phyloP scores from a whole-genome alignment of 495 filamentous ascomycete genomes.

The Talaromyces nanjingensis region DNA sequence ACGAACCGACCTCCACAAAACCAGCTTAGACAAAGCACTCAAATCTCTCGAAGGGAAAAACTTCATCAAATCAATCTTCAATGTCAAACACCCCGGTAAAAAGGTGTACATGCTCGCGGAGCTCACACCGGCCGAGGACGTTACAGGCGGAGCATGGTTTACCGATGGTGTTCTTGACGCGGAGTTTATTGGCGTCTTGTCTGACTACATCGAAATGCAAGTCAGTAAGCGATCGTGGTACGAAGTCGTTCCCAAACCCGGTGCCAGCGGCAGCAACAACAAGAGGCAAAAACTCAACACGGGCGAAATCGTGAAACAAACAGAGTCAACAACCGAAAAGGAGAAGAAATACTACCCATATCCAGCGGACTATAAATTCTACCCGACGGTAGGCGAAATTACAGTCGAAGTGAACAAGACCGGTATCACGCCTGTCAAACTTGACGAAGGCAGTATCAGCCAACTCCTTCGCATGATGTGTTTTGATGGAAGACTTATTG shows the following conservation, averaged over 20 bases:
- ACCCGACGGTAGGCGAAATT: constrained; percentile 70
- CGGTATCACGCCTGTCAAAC: constrained; percentile 55
- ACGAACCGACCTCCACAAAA: constrained; percentile 70
- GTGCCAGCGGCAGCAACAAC: constrained; percentile 18
- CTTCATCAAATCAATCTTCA: constrained; percentile 71
- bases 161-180: constrained; percentile 81
- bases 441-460: constrained; percentile 65
- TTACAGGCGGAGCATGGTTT: constrained; percentile 91
- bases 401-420: constrained; percentile 60
- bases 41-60: constrained; percentile 75
- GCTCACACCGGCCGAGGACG: constrained; percentile 72
- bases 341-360: constrained; percentile 49
- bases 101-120: constrained; percentile 62
- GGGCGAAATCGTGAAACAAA: constrained; percentile 22
- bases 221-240: constrained; percentile 67
- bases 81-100: constrained; percentile 51
- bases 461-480: constrained; percentile 78
- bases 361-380: constrained; percentile 61
- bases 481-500: constrained; percentile 66
- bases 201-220: constrained; percentile 60
- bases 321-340: constrained; percentile 17
- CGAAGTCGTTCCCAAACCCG: constrained; percentile 20
- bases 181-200: constrained; percentile 69
- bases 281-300: constrained; percentile 42
- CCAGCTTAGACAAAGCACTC: constrained; percentile 63